A percentile compares a stretch with the other conserved stretches of the same genome.
These are phyloP conservation scores for Iberis pinnata DNA, from an alignment of 345 rosid species.

Conservation along the genomic window DNA sequence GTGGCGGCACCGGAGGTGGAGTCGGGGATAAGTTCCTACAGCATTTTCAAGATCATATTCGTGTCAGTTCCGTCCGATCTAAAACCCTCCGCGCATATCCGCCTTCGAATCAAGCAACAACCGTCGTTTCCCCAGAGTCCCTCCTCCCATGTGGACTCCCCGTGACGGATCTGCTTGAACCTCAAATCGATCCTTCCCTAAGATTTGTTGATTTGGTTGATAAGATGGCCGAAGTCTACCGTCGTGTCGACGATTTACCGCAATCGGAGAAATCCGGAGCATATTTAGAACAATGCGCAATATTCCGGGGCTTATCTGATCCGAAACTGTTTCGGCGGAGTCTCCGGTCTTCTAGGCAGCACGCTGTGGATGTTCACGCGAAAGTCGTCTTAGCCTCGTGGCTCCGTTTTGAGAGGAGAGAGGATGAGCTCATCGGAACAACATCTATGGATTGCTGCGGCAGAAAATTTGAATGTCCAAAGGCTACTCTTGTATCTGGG, in stretches of 20 bases:
- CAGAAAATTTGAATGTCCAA: constrained; percentile 77
- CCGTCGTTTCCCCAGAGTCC: constrained; percentile 32
- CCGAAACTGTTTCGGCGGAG: constrained; percentile 74
- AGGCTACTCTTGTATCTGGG: constrained; percentile 63
- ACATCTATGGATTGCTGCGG: constrained; percentile 79
- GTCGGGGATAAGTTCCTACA: constrained; percentile 66
- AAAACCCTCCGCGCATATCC: constrained; percentile 42
- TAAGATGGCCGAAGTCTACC: constrained; percentile 54
- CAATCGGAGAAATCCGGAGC: constrained; percentile 52
- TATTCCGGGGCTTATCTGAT: constrained; percentile 58
- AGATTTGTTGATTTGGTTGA: constrained; percentile 58
- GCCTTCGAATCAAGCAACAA: constrained; percentile 25
- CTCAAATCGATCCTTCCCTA: constrained; percentile 60
- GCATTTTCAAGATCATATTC: constrained; percentile 63
- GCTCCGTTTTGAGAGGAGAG: constrained; percentile 90
- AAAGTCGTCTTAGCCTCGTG: constrained; percentile 85
- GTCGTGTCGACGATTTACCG: constrained; percentile 42
- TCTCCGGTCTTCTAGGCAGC: constrained; percentile 66
- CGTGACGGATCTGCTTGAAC: constrained; percentile 60
- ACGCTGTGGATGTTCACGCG: constrained; percentile 65
- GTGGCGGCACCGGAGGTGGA: constrained; percentile 34
- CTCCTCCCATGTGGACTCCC: constrained; percentile 77
- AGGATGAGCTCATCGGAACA: constrained; percentile 71
- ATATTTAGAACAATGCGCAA: constrained; percentile 65
- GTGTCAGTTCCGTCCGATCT: constrained; percentile 48